These are phyloP conservation scores for Plenodomus lindquistii DNA, from an alignment of 2,329 filamentous ascomycete genomes.

Conservation along the genomic window DNA sequence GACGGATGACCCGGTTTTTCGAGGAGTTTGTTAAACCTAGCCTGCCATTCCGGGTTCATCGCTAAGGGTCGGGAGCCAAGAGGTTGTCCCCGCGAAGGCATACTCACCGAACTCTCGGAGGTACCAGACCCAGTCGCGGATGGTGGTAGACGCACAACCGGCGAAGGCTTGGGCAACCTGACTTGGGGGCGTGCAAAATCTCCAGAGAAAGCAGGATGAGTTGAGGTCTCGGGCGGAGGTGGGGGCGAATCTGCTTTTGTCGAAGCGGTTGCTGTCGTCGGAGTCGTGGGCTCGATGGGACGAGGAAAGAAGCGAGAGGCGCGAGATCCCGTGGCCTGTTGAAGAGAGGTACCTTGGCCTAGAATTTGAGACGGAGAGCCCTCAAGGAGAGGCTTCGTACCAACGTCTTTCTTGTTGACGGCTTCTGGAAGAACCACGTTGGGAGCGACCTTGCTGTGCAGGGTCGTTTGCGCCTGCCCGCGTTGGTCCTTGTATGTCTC, in stretches of 20 bases:
- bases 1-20: conserved; percentile 57
- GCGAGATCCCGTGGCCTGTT: conserved; percentile 31
- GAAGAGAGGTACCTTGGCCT: conserved; percentile 26
- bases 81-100: conserved; percentile 38
- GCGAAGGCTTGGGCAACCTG: conserved; percentile 69
- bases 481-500: conserved; percentile 38
- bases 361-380: conserved; percentile 26
- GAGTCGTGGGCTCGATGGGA: conserved; percentile 25
- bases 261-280: conserved; percentile 18
- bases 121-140: conserved; percentile 44
- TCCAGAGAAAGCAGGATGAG: conserved; percentile 73
- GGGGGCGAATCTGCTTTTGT: conserved; percentile 37
- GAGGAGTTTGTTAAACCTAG: conserved; percentile 77
- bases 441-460: conserved; percentile 32
- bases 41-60: conserved; percentile 69
- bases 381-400: conserved; percentile 25
- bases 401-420: conserved; percentile 31
- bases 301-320: conserved; percentile 46
- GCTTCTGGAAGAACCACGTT: conserved; percentile 12
- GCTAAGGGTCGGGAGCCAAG: conserved; percentile 44
- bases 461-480: conserved; percentile 33
- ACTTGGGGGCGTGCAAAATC: conserved; percentile 69
- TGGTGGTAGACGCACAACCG: conserved; percentile 81
- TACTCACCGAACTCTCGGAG: conserved; percentile 45
- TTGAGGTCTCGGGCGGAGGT: conserved; percentile 71